These are phyloP conservation scores for Fusarium euwallaceae DNA, from an alignment of 2,329 filamentous ascomycete genomes.

Conservation along the genomic window DNA sequence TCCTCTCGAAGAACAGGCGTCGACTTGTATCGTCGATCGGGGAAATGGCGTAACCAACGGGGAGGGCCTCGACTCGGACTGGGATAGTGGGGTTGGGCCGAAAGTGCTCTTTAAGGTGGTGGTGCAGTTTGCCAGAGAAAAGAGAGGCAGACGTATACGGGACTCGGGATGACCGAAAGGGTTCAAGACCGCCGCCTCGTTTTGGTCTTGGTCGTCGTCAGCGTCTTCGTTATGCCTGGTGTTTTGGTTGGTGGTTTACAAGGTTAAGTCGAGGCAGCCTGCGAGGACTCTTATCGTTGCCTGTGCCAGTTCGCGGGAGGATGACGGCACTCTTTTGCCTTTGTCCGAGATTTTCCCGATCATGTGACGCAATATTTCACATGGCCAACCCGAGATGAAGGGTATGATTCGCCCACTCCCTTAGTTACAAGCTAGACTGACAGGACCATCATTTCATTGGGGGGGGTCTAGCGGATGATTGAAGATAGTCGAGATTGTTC, in stretches of 20 bases:
- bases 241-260: constrained; percentile 27
- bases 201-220: constrained; percentile 35
- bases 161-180: background rate
- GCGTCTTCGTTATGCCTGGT: constrained; percentile 36
- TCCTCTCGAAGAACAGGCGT: constrained; percentile 20
- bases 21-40: constrained; percentile 28
- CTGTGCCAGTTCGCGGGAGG: constrained; percentile 43
- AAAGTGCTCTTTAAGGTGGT: constrained; percentile 10
- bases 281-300: constrained; percentile 48
- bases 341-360: constrained; percentile 49
- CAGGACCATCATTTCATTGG: background rate
- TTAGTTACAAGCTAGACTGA: background rate
- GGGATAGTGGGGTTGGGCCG: constrained; percentile 47
- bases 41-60: constrained; percentile 45
- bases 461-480: background rate
- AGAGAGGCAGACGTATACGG: background rate
- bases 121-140: constrained; percentile 2
- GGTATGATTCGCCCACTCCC: constrained; percentile 8
- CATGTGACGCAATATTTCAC: constrained; percentile 51
- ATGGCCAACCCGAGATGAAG: constrained; percentile 25
- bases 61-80: constrained; percentile 30
- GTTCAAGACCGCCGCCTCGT: constrained; percentile 4
- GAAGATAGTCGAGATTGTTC: background rate
- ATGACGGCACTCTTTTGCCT: constrained; percentile 50
- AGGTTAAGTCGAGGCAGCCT: constrained; percentile 36